These are phyloP conservation scores for Pseudogymnoascus sp. DNA, from an alignment of 2,329 filamentous ascomycete genomes.

Conservation along the genomic window DNA sequence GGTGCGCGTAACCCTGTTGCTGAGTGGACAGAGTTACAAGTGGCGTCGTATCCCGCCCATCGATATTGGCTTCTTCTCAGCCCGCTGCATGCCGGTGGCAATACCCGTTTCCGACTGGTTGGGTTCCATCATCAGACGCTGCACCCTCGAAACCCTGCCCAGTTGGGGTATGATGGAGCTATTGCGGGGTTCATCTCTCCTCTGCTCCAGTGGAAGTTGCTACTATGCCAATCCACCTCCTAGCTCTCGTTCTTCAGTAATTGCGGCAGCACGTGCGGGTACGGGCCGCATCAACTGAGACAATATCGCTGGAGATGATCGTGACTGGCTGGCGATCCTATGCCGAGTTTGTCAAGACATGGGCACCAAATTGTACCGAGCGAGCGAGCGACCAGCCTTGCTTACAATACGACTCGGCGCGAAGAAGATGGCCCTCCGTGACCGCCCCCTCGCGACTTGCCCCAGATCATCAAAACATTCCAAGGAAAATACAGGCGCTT, in stretches of 20 bases:
- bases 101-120: not conserved
- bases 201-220: not conserved
- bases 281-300: conserved; percentile 2
- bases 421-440: not conserved
- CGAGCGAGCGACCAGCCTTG: not conserved
- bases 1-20: not conserved
- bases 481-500: not conserved
- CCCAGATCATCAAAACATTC: not conserved
- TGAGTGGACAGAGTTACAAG: not conserved
- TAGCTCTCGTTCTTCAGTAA: not conserved
- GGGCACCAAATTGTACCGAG: not conserved
- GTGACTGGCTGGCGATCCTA: not conserved
- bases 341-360: not conserved
- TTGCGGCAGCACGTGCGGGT: conserved; percentile 3
- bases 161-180: not conserved
- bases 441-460: not conserved
- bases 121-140: not conserved
- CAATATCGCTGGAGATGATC: not conserved
- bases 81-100: not conserved
- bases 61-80: not conserved
- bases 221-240: not conserved
- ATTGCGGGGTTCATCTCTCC: not conserved
- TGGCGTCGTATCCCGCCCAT: not conserved
- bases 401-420: not conserved
- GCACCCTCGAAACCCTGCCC: not conserved